Base-by-base conservation (phyloP, 192 early-diverging fungal genomes). In the Backusella parvicylindrica region DNA sequence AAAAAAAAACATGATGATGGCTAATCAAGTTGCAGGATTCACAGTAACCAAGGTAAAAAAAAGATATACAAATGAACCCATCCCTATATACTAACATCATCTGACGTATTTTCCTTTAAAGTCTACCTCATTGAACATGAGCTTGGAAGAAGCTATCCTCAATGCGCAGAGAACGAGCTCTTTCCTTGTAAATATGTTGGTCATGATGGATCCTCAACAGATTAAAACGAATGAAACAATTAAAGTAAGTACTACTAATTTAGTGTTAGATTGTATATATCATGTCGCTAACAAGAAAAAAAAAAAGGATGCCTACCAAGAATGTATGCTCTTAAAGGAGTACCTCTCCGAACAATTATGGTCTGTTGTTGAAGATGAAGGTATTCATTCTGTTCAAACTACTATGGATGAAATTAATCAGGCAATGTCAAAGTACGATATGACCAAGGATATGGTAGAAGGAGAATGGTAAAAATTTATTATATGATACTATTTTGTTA, bases 161-260 rank as follows among this genome's bases (percentile, higher is more conserved):
- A 47, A 41, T 30, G 38, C 68, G 5, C 40, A 41, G 12, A 47
- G 68, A 70, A 30, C 41, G 2, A 47, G 68, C 47, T 47, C 68
- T 31, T 70, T 70, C 37, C 41, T 70, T 31, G 38, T 70, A 18
- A 38, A 70, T 70, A 70, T 70, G 68, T 9, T 70, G 41, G 23
- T 47, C 12, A 70, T 70, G 68, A 70, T 47, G 28, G 68, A 70
- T 15, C 68, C 68, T 9, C 68, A 70, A 32, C 68, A 70, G 26
- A 47, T 70, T 26, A 70, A 70, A 11, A 18, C 38, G 12, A 70
- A 70, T 43, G 68, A 70, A 31, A 70, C 28, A 16, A 41, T 37
- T 9, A 70, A 70, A 12, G 68, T 70, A 43, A 26, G 23, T 53
- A 15, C 6, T 35, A 35, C 33, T 35, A 35, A 3, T 35, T 35